Base-by-base conservation (phyloP, 2,329 filamentous ascomycete genomes). In the Colletotrichum somersetense region DNA sequence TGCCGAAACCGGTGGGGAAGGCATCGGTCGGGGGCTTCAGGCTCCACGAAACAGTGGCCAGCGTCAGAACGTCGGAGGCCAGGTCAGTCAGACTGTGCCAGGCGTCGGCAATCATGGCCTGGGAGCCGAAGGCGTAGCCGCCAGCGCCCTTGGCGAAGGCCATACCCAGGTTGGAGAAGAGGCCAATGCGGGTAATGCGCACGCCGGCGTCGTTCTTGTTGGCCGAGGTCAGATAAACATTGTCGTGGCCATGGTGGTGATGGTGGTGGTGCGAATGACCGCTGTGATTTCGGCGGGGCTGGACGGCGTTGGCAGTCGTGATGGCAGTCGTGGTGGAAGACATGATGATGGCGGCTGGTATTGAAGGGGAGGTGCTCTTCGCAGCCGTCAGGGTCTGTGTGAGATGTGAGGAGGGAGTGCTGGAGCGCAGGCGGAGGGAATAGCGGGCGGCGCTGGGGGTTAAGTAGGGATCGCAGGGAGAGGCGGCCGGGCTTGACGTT, bases 71-170 rank as follows among this genome's bases (percentile, higher is more conserved):
- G 81, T 99, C 96, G 65, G 95, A 98, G 73, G 97, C 94, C 68
- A 99, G 89, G 82, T 99, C 96, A 61, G 96, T 97, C 76, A 98
- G 88, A 78, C 95, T 96, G 84, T 99, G 96, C 85, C 97, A 96
- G 67, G 94, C 96, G 81, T 99, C 96, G 79, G 96, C 95, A 72
- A 95, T 87, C 87, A 97, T 93, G 71, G 94, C 92, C 83, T 98
- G 95, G 56, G 95, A 98, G 82, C 98, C 95, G 87, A 99, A 98
- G 75, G 92, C 86, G 84, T 96, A 97, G 76, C 96, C 96, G 71
- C 96, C 96, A 38, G 95, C 86, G 53, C 96, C 96, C 82, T 99
- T 99, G 75, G 91, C 93, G 77, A 98, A 86, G 62, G 96, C 96
- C 95, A 99, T 98, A 79, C 91, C 91, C 65, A 98, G 86, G 81